These are phyloP conservation scores for Neofusicoccum umdonicola DNA, from an alignment of 2,329 filamentous ascomycete species.

Conservation along the genomic window DNA sequence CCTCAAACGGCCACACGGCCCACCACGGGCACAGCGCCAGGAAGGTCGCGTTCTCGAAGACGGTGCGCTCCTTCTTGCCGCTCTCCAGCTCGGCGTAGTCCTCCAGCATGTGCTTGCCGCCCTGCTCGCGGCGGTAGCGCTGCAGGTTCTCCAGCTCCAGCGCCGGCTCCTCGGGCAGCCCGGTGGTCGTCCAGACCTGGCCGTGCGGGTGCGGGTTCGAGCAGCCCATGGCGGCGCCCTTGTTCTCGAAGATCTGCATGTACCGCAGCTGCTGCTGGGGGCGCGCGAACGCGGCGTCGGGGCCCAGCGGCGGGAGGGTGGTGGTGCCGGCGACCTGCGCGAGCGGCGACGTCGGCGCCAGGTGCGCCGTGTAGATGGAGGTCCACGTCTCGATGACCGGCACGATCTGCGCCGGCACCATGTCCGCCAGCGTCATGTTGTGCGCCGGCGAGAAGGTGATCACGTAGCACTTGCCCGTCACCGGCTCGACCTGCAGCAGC, in stretches of 20 bases:
- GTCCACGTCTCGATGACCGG: slow-evolving; percentile 90
- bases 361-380: slow-evolving; percentile 77
- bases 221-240: slow-evolving; percentile 96
- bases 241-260: slow-evolving; percentile 99
- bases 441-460: slow-evolving; percentile 90
- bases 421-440: slow-evolving; percentile 88
- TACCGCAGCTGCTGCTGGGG: slow-evolving; percentile 81
- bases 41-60: slow-evolving; percentile 84
- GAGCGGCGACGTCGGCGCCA: slow-evolving; percentile 70
- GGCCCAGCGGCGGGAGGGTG: slow-evolving; percentile 47
- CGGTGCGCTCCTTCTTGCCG: slow-evolving; percentile 77
- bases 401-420: slow-evolving; percentile 71
- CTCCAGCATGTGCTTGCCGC: slow-evolving; percentile 71
- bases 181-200: slow-evolving; percentile 92
- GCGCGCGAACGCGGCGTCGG: slow-evolving; percentile 38
- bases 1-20: slow-evolving; percentile 96
- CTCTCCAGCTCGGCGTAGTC: slow-evolving; percentile 86
- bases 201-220: slow-evolving; percentile 98
- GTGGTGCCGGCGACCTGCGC: slow-evolving; percentile 46
- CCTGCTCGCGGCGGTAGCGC: slow-evolving; percentile 72
- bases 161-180: slow-evolving; percentile 82
- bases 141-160: slow-evolving; percentile 75
- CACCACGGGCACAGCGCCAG: slow-evolving; percentile 94
- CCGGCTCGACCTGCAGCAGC: slow-evolving; percentile 77
- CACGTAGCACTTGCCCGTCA: slow-evolving; percentile 95